phyloP scores from a whole-genome alignment of 805 yeast species.

The Metschnikowia cerradonensis region DNA sequence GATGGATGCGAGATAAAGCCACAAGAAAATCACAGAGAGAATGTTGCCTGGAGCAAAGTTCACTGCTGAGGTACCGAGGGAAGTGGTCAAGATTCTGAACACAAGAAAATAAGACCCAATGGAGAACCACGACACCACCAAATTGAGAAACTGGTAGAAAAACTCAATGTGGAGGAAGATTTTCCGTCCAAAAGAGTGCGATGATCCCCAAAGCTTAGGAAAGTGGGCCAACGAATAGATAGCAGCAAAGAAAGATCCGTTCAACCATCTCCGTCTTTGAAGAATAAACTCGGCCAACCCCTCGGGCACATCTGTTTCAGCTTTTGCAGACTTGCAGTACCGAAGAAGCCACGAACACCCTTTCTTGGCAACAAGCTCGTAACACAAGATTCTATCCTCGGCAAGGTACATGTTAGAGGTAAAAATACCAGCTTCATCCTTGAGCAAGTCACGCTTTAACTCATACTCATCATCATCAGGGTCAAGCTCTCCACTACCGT shows the following conservation, averaged over 20 bases:
- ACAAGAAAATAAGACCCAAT: conserved; percentile 61
- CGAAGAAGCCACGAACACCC: conserved; percentile 58
- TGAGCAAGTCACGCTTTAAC: conserved; percentile 31
- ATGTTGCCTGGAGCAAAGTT: conserved; percentile 44
- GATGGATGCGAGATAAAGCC: conserved; percentile 54
- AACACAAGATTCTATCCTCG: conserved; percentile 92
- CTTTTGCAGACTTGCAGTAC: conserved; percentile 59
- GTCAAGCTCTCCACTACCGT: conserved; percentile 48
- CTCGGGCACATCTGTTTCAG: conserved; percentile 69
- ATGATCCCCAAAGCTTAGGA: conserved; percentile 50
- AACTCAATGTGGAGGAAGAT: conserved; percentile 52
- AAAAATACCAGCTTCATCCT: conserved; percentile 62
- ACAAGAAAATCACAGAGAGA: conserved; percentile 49
- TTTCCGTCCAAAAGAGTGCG: conserved; percentile 50
- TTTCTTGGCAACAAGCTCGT: conserved; percentile 85
- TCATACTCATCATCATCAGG: conserved; percentile 36
- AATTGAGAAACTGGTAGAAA: conserved; percentile 49
- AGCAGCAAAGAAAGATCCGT: conserved; percentile 67
- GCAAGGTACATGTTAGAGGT: conserved; percentile 96
- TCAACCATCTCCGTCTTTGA: conserved; percentile 66
- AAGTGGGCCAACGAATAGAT: conserved; percentile 54
- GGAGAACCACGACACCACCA: conserved; percentile 60
- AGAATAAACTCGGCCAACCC: conserved; percentile 57
- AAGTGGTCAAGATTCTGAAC: conserved; percentile 58
- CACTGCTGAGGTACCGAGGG: conserved; percentile 36